Evolutionary conservation across 805 yeast species (phyloP), one percentile per base, ranked within the genome.

Genomic region (Hanseniaspora singularis): DNA sequence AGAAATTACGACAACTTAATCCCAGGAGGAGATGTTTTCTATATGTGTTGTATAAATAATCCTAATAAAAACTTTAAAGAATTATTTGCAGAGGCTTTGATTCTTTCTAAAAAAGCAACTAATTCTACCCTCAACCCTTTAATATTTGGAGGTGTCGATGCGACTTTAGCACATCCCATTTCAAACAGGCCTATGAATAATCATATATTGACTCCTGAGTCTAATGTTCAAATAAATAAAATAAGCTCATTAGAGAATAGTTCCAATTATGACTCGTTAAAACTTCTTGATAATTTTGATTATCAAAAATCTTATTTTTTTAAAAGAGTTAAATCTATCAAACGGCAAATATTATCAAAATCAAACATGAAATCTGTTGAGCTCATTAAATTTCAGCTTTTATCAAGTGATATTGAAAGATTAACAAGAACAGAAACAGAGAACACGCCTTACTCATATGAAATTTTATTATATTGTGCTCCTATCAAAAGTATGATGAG

Each of bases 401-500:
- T 32, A 27, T 27, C 33, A 50, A 28, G 50, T 18, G 43, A 38
- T 16, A 43, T 33, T 23, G 40, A 38, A 33, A 42, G 38, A 27
- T 34, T 32, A 14, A 27, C 38, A n/a, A 50, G 38, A 31, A n/a
- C 38, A 22, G 45, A 24, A 15, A 19, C 49, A 10, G 24, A 39
- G 22, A 30, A 24, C 5, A 37, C 53, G 3, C 49, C 54, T 11
- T 44, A 44, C 38, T 23, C 37, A 12, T 44, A 37, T 16, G 33
- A 37, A 23, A 20, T 50, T 57, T 6, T 61, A 18, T 10, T 37
- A 30, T 41, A 37, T 28, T 42, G 40, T 32, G 41, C 39, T 12
- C 36, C 32, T 14, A 37, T 31, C 4, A 48, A 40, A 15, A 31
- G 30, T 15, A 68, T 42, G 70, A 64, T 0, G 54, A 59, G 30